Base-by-base conservation (phyloP, 148 eudicot species). In the Euryodendron excelsum region DNA sequence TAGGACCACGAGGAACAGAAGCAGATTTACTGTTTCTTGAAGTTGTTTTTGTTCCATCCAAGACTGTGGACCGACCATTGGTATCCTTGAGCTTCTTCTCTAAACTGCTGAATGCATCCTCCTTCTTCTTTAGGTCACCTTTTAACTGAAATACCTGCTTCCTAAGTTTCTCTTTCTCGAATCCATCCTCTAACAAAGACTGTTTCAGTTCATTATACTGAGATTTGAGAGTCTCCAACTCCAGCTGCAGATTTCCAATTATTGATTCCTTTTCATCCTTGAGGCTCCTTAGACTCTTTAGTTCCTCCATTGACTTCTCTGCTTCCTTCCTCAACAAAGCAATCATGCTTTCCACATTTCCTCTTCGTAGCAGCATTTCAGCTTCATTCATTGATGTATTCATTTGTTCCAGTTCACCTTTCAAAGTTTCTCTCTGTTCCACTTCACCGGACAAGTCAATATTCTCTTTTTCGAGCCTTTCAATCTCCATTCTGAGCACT, bases 61-160 rank as follows among this genome's bases (percentile, higher is more conserved):
- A 82, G 79, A n/a, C 84, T 17, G 74, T 66, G 10, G 61, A 66
- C 78, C 79, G 80, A 25, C 82, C 80, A 75, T 45, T 85, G 47
- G 76, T 72, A 80, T 89, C 93, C 79, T 84, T 89, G 37, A 87
- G 82, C 83, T 88, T 89, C 85, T 88, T 90, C 88, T 94, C 93
- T 52, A 89, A 78, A 60, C 78, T 77, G 72, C 48, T 78, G 72
- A 90, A 72, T 41, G 85, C 83, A 77, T 90, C 97, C 62, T 89
- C 98, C 77, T 82, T 89, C 79, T 86, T 91, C 83, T 83, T 83
- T 37, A 94, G 61, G 67, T 92, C 92, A 56, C 69, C 78, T 80
- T 87, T 88, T 31, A 90, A 80, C 77, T 82, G 87, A 81, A 80
- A 37, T 18, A 90, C 85, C 72, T 88, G 93, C 77, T 83, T 88